Conservation (phyloP, 139 green algal genomes). For the Nannochloris sp. region DNA sequence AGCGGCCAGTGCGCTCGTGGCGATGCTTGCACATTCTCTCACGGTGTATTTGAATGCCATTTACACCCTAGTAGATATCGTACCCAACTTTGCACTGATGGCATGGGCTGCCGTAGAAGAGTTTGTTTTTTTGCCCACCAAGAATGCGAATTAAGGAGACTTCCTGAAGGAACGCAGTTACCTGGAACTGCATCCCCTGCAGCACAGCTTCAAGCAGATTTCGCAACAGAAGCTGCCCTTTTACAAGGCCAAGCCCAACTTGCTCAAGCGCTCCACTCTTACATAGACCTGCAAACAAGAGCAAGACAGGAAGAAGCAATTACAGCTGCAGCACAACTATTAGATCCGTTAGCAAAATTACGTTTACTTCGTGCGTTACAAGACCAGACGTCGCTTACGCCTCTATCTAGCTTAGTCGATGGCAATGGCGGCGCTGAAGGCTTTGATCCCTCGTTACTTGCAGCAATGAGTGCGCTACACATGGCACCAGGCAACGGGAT, state of each 20-base stretch:
- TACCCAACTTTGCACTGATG: slow-evolving; percentile 94
- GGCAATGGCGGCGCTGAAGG: background rate
- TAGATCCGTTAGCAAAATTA: slow-evolving; percentile 1
- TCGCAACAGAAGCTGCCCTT: slow-evolving; percentile 8
- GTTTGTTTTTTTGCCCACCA: slow-evolving; percentile 98
- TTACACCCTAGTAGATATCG: slow-evolving; percentile 88
- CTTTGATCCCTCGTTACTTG: slow-evolving; percentile 20
- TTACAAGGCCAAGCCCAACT: background rate
- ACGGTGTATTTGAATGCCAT: slow-evolving; percentile 98
- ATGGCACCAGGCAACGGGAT: background rate
- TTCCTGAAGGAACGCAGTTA: slow-evolving; percentile 39
- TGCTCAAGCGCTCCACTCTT: background rate
- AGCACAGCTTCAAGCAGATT: slow-evolving; percentile 40
- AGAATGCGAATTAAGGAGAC: slow-evolving; percentile 67
- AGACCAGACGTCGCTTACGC: slow-evolving; percentile 13
- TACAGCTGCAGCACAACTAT: background rate
- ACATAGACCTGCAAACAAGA: background rate
- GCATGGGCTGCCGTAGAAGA: slow-evolving; percentile 66
- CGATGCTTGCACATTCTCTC: slow-evolving; percentile 85
- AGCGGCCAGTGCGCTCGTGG: slow-evolving; percentile 69
- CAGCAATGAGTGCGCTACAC: slow-evolving; percentile 11
- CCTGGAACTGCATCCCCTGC: slow-evolving; percentile 36
- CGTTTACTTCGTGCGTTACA: slow-evolving; percentile 2
- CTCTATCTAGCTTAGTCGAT: background rate
- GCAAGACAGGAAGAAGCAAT: background rate